Evolutionary conservation across 2,329 filamentous ascomycete species (phyloP), one percentile per base, ranked within the genome.

Genomic region (Exophiala viscosa): DNA sequence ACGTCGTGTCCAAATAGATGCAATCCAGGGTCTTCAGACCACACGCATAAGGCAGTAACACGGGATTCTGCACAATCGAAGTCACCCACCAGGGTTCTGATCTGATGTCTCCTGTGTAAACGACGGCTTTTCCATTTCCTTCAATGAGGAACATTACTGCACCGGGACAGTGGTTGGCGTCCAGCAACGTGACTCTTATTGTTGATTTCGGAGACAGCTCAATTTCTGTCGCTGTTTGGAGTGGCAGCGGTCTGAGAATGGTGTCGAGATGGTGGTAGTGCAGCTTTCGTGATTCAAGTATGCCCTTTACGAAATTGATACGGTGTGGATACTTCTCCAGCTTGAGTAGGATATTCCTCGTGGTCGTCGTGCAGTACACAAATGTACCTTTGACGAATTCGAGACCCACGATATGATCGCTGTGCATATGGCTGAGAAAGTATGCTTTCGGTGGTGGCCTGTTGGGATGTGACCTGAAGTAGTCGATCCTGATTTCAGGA

Each of bases 101-200:
- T 60, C 92, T 81, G 36, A 95, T 84, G 64, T 96, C 92, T 4
- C 91, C 91, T 0, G 91, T 96, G 64, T 96, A 97, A 0, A 96
- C 73, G 1, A 95, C 78, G 0, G 90, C 85, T 55, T 84, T 88
- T 0, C 76, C 78, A 48, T 81, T 70, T 1, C 83, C 84, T 70
- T 96, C 88, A 23, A 96, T 86, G 14, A 96, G 74, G 65, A 96
- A 96, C 90, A 96, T 95, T 14, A 93, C 89, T 14, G 90, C 85
- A 0, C 92, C 91, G 0, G 86, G 80, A 63, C 92, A 97, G 66
- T 96, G 92, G 62, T 97, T 96, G 1, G 92, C 90, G 72, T 96
- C 87, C 46, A 96, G 81, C 0, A 96, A 75, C 0, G 90, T 96
- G 14, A 95, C 88, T 42, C 84, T 83, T 18, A 96, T 83, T n/a